A percentile compares a stretch with the other conserved stretches of the same genome.
These are phyloP conservation scores for Colletotrichum higginsianum DNA, from an alignment of 2,329 filamentous ascomycete genomes.

Conservation along the genomic window DNA sequence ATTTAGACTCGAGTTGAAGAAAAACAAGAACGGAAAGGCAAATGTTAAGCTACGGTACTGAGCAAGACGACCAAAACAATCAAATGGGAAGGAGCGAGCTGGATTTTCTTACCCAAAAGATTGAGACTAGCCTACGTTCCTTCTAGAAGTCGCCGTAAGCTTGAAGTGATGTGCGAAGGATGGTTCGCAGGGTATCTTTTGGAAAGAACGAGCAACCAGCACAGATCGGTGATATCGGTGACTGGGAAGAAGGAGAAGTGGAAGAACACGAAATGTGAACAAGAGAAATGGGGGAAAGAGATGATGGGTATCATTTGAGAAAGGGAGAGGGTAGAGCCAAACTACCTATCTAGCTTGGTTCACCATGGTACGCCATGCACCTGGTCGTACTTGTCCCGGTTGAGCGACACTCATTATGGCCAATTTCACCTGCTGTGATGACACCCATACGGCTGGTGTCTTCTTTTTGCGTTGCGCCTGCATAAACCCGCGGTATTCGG, in stretches of 20 bases:
- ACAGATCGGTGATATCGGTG: not conserved
- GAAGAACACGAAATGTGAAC: not conserved
- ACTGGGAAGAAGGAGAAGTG: not conserved
- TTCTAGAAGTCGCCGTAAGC: not conserved
- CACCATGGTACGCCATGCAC: slow-evolving; percentile 2
- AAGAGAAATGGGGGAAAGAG: not conserved
- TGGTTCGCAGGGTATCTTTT: not conserved
- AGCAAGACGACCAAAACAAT: not conserved
- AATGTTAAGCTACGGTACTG: not conserved
- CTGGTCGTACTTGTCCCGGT: not conserved
- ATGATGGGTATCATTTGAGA: slow-evolving; percentile 5
- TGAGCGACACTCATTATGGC: slow-evolving; percentile 5
- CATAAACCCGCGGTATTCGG: slow-evolving; percentile 22
- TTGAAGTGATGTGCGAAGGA: not conserved
- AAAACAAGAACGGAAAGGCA: not conserved
- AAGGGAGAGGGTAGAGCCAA: not conserved
- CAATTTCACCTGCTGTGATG: slow-evolving; percentile 10
- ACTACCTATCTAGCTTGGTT: not conserved
- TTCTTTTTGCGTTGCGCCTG: slow-evolving; percentile 12
- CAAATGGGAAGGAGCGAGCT: not conserved
- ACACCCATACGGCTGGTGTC: not conserved
- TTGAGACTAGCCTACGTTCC: not conserved
- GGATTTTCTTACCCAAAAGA: not conserved
- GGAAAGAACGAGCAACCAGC: not conserved
- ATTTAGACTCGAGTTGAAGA: not conserved